Base-by-base conservation (phyloP, 257 asterid genomes). In the Linaria vulgaris region DNA sequence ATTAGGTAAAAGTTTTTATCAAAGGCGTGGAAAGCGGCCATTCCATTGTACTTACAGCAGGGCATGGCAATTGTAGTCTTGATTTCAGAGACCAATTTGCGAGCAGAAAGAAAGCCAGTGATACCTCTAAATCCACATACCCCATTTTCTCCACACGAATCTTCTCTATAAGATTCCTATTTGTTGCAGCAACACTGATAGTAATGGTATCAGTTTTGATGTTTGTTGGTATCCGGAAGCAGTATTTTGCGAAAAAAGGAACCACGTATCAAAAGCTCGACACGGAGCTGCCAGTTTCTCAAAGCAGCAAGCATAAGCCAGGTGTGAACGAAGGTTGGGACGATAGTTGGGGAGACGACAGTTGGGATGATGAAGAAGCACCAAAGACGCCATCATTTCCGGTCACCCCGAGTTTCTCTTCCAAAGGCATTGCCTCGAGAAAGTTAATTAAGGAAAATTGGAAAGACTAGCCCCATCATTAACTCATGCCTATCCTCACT, bases 321-420 rank as follows among this genome's bases (percentile, higher is more conserved):
- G 71, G 60, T 66, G 78, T 76, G 61, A 80, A 75, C 8, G 82
- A 90, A 68, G 84, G 86, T 47, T 87, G 97, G 97, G 92, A 87
- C 48, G 77, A 85, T 38, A 85, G 69, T 39, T 90, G 97, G 97
- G 90, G 78, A 52, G 97, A 87, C 30, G 97, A 87, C 30, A 71
- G 57, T 61, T 87, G 97, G 96, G 96, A 90, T 7, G 97, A 90
- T 6, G 96, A 82, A 69, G 97, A 90, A 73, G 90, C 91, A 3
- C 89, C 90, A 9, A 74, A 58, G 16, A 61, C 87, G 10, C 80
- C 88, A 7, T 65, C 87, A 0, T 27, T 83, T 74, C 95, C 91
- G 1, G 55, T 83, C 56, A 85, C 92, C 66, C 90, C 96, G 0
- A 87, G 80, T 67, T 52, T 73, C 56, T 80, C 95, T 11, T 69